Base-by-base conservation (phyloP, 257 asterid species). In the Nicotiana tomentosiformis region DNA sequence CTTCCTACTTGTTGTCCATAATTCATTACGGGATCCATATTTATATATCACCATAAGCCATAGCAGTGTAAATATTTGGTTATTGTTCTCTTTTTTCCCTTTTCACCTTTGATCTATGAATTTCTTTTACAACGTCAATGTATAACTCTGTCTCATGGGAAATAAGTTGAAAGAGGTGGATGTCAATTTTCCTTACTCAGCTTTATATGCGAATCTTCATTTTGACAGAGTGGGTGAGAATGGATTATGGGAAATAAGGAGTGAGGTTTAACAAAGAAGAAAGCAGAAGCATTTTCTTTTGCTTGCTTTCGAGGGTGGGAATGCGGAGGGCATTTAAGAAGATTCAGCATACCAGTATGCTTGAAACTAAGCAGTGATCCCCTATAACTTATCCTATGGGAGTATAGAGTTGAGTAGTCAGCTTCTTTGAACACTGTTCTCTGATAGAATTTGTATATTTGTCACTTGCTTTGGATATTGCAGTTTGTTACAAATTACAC, bases 401-500 rank as follows among this genome's bases (percentile, higher is more conserved):
- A 72, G 79, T 46, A 46, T 23, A 72, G 39, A 58, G 51, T 72
- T 72, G 77, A 17, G 78, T 20, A 15, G 39, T 23, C 37, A 3
- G 60, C 39, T 46, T 72, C 61, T 72, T 23, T 72, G 61, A 18
- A 72, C 39, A 72, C 51, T 46, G 61, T 23, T 23, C 79, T 23
- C 61, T 26, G 61, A 26, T 49, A 74, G 79, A 29, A 23, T 74
- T 74, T 51, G 61, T 74, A 49, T 49, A 12, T 74, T 15, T 23
- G 61, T 23, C 39, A 23, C 61, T 74, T 74, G 79, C 62, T 74
- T 74, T 74, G 79, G 62, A 26, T 46, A 14, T 14, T 74, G 79
- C 61, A 46, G 62, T 26, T 74, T 74, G 62, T 72, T 72, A 72
- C 79, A 74, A 74, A 49, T 26, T 49, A 46, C 79, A 74, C 29